Evolutionary conservation across 805 yeast species (phyloP).

Genomic region (Schizosaccharomyces osmophilus): DNA sequence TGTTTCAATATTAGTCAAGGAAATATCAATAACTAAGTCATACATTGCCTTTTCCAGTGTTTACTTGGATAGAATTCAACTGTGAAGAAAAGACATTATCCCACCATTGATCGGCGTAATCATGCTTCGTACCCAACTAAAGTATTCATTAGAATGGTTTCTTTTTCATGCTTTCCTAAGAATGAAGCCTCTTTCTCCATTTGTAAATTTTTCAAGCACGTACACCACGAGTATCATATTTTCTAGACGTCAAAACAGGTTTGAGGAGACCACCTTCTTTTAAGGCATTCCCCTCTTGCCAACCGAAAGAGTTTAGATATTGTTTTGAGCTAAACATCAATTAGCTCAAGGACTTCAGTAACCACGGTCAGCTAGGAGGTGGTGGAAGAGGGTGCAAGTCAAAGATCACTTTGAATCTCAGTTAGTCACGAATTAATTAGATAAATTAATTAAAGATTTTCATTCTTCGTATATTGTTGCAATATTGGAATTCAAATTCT

Average conservation of each 20-base stretch:
- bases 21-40: not conserved
- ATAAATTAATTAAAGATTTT: too few relatives aligned
- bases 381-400: not conserved
- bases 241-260: constrained; percentile 1
- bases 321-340: not conserved
- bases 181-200: not conserved
- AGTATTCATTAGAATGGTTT: not conserved
- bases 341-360: not conserved
- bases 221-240: constrained; percentile 2
- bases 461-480: too few relatives aligned
- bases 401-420: too few relatives aligned
- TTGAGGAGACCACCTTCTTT: constrained; percentile 1
- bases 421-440: too few relatives aligned
- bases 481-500: too few relatives aligned
- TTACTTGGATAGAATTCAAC: not conserved
- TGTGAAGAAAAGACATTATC: constrained; percentile 1
- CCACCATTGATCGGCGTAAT: constrained; percentile 1
- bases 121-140: not conserved
- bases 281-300: constrained; percentile 2
- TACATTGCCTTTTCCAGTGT: not conserved
- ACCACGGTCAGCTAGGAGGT: not conserved
- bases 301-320: not conserved
- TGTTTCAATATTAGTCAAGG: not conserved
- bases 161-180: not conserved
- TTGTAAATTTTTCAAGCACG: not conserved